Percentiles rank a stretch among this genome's conserved stretches.
Conservation (phyloP, 352 stramenopile species). For the Peronospora farinosa region DNA sequence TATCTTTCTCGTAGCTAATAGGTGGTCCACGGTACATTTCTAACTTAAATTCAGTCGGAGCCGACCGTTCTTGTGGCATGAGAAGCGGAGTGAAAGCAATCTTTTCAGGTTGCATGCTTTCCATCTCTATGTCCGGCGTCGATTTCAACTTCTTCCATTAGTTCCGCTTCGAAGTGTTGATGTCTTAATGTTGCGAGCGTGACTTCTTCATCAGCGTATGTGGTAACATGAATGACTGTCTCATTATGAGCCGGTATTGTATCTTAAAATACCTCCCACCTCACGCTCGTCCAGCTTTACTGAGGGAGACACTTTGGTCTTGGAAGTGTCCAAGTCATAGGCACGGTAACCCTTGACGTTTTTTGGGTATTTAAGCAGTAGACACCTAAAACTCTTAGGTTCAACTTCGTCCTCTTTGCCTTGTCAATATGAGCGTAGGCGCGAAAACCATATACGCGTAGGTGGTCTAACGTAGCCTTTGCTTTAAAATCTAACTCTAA, state of each 20-base stretch:
- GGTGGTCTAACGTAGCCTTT: conserved; percentile 11
- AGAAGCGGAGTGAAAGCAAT: neutral
- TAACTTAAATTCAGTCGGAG: neutral
- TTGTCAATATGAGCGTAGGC: too few relatives aligned
- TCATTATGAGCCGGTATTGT: neutral
- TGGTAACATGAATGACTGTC: conserved; percentile 1
- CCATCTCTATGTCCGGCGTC: conserved; percentile 4
- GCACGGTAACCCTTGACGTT: conserved; percentile 20
- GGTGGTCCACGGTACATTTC: neutral
- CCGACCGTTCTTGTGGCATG: neutral
- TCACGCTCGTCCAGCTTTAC: conserved; percentile 20
- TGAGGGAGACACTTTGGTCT: conserved; percentile 13
- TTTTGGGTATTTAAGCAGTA: conserved; percentile 20
- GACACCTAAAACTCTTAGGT: conserved; percentile 21
- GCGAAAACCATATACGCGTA: conserved; percentile 26
- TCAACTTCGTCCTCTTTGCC: too few relatives aligned
- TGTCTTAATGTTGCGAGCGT: neutral
- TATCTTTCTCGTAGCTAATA: neutral
- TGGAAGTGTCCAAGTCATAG: conserved; percentile 12
- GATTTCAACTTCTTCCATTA: conserved; percentile 6
- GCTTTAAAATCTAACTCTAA: conserved; percentile 15
- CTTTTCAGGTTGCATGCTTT: neutral
- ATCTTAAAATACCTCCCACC: neutral
- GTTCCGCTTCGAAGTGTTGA: conserved; percentile 1
- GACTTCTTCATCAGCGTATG: neutral